Evolutionary conservation across 2,329 filamentous ascomycete species (phyloP).

Genomic region (Phialophora expanda): DNA sequence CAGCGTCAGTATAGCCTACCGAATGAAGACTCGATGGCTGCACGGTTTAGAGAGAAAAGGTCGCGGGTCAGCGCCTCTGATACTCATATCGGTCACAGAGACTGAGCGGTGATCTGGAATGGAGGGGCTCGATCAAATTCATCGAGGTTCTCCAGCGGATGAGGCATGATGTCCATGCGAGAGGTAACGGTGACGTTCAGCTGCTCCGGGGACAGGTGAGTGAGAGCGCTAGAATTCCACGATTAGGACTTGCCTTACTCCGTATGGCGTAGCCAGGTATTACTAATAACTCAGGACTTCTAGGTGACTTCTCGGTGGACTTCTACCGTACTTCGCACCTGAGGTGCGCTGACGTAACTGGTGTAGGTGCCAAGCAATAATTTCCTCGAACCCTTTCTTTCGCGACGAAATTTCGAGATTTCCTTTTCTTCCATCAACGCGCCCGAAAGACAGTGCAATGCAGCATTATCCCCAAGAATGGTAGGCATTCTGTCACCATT

Average conservation of each 20-base stretch:
- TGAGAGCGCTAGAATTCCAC: no score
- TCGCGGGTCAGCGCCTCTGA: not conserved
- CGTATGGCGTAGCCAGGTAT: not conserved
- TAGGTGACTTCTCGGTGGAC: no score
- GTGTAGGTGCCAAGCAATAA: slow-evolving; percentile 20
- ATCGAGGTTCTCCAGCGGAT: no score
- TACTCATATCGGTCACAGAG: no score
- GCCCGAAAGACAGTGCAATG: slow-evolving; percentile 85
- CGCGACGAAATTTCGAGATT: slow-evolving; percentile 37
- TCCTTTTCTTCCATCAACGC: slow-evolving; percentile 64
- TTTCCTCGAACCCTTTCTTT: slow-evolving; percentile 16
- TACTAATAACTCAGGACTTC: not conserved
- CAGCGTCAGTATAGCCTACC: no score
- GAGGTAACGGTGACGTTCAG: not conserved
- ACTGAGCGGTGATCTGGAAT: not conserved
- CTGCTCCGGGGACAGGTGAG: not conserved
- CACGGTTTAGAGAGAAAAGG: not conserved
- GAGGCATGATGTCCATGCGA: not conserved
- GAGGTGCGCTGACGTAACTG: not conserved
- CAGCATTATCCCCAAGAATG: slow-evolving; percentile 64
- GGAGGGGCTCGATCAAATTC: not conserved
- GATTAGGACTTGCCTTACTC: no score
- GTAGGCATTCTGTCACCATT: slow-evolving; percentile 71
- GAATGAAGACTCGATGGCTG: not conserved
- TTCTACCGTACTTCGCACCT: not conserved